phyloP scores from a whole-genome alignment of 2,329 filamentous ascomycete genomes.

The Ceratocystis smalleyi region DNA sequence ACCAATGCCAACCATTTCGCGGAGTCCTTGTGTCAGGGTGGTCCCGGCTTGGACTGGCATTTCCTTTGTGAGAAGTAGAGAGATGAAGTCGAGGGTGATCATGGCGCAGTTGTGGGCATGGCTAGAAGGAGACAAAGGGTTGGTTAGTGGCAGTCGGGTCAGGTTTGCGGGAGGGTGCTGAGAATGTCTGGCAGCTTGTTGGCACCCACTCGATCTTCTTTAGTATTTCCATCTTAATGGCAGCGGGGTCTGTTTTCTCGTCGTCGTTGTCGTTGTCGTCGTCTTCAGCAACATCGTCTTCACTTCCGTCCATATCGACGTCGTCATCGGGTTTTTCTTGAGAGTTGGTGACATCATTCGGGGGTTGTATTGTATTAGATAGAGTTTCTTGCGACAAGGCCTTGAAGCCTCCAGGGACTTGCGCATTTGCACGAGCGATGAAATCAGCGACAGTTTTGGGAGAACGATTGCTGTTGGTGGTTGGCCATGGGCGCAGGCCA shows the following conservation, averaged over 20 bases:
- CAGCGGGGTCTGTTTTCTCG: constrained; percentile 28
- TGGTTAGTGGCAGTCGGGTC: background rate
- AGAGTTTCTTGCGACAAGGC: constrained; percentile 60
- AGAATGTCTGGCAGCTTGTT: no score
- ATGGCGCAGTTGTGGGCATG: constrained; percentile 44
- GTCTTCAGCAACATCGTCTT: constrained; percentile 24
- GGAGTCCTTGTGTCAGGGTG: constrained; percentile 56
- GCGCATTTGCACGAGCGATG: constrained; percentile 61
- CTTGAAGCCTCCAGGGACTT: constrained; percentile 64
- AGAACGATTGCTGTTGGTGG: constrained; percentile 38
- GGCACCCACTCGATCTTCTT: constrained; percentile 39
- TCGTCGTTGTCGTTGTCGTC: constrained; percentile 31
- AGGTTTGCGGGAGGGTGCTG: no score
- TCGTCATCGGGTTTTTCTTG: constrained; percentile 29
- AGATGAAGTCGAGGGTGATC: constrained; percentile 66
- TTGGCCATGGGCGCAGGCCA: constrained; percentile 18
- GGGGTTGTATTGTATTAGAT: constrained; percentile 38
- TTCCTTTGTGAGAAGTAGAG: constrained; percentile 69
- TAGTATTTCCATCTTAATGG: constrained; percentile 42
- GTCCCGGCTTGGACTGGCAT: constrained; percentile 51
- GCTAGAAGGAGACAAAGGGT: constrained; percentile 22
- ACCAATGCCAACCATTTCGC: constrained; percentile 55
- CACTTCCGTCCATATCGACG: constrained; percentile 29
- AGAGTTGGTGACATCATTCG: background rate
- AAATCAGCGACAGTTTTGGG: constrained; percentile 53